Conservation (phyloP, 441 rosid genomes). For the Populus hybrid region DNA sequence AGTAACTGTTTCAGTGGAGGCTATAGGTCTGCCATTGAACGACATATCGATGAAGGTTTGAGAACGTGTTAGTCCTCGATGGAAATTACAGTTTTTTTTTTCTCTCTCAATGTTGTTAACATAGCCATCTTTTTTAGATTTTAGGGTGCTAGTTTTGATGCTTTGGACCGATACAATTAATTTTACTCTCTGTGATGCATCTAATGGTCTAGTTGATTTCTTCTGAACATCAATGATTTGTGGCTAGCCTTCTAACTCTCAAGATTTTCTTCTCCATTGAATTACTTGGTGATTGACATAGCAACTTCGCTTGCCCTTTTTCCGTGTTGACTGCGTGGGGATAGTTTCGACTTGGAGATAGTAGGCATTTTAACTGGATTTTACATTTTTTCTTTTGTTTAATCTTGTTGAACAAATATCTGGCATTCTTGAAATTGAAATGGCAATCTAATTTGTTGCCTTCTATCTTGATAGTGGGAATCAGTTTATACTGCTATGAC, state of each 20-base stretch:
- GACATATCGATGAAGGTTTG: background rate
- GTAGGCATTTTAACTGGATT: background rate
- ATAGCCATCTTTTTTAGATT: background rate
- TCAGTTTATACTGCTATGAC: background rate
- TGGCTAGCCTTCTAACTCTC: background rate
- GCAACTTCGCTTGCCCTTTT: background rate
- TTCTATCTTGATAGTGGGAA: background rate
- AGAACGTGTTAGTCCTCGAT: background rate
- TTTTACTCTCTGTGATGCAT: background rate
- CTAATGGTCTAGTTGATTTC: background rate
- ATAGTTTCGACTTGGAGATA: background rate
- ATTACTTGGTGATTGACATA: background rate
- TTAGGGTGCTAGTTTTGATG: background rate
- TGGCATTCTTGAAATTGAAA: background rate
- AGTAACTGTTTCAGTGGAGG: constrained; percentile 13
- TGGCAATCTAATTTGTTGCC: background rate
- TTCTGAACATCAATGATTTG: background rate
- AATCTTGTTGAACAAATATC: background rate
- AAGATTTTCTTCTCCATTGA: background rate
- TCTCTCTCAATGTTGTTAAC: no score
- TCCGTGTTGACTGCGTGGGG: background rate
- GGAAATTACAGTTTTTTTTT: background rate
- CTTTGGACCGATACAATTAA: background rate
- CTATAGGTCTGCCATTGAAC: background rate
- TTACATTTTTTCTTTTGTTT: background rate